Base-by-base conservation (phyloP, 2,329 filamentous ascomycete species). In the Gremmenia infestans region DNA sequence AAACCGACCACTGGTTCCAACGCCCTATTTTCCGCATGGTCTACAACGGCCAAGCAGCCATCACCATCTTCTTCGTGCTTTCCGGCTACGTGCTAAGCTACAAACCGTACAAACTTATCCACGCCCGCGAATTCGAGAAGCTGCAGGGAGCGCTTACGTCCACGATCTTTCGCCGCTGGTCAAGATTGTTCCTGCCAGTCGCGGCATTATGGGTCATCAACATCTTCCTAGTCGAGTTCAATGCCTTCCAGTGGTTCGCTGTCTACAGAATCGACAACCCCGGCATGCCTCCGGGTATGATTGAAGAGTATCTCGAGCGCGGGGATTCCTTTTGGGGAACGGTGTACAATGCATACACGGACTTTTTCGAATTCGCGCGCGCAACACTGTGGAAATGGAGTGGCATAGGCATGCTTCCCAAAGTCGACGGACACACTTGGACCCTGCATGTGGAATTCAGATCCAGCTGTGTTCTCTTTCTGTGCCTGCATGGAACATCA, bases 51-150 rank as follows among this genome's bases (percentile, higher is more conserved):
- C 68, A 70, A 8, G 72, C 74, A 15, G 74, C 74, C 70, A 74
- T 77, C 3, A 71, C 75, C 60, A 68, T 77, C 48, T 77, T 78
- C 65, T 78, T 77, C 64, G 70, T 77, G 57, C 72, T 78, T 19
- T 77, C 75, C 1, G 75, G 76, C 23, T 76, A 76, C 56, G 74
- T 71, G 0, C 68, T 78, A 23, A 72, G 74, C 6, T 69, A 71
- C 60, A 72, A 72, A 54, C 70, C 74, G 1, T 63, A 77, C 22
- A 64, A 67, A 35, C 63, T 68, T 11, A 67, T 73, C 3, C 71
- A 72, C 43, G 63, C 66, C 7, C 63, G 70, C 28, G 63, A 72
- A 39, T 60, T 66, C 36, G 68, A 68, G 15, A 64, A 66, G n/a
- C 70, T 71, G 55, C 69, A 70, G 56, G 62, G 67, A 2, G 67